phyloP scores from a whole-genome alignment of 345 rosid genomes.

The Draba incana region DNA sequence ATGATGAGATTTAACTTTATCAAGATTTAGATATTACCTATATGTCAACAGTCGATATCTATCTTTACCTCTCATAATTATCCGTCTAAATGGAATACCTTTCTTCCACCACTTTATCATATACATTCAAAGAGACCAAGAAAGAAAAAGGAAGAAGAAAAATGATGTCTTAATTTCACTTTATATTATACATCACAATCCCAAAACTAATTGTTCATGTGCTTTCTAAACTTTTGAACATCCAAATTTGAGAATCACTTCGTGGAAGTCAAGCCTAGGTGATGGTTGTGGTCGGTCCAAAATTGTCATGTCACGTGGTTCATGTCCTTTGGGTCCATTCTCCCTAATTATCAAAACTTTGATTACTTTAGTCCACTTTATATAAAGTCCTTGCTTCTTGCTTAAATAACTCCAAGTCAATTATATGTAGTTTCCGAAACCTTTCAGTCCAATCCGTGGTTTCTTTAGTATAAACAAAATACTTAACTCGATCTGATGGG shows the following conservation, averaged over 20 bases:
- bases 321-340: conserved; percentile 39
- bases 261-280: conserved; percentile 38
- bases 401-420: not conserved
- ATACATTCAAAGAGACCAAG: conserved; percentile 32
- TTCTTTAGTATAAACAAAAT: not conserved
- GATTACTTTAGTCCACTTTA: conserved; percentile 34
- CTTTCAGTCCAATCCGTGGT: not conserved
- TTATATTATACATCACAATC: conserved; percentile 7
- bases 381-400: conserved; percentile 31
- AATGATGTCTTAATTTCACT: conserved; percentile 17
- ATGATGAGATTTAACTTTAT: not conserved
- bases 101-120: conserved; percentile 29
- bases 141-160: not conserved
- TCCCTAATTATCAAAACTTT: conserved; percentile 39
- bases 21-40: conserved; percentile 11
- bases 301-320: conserved; percentile 40
- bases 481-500: not conserved
- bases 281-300: conserved; percentile 41
- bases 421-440: not conserved
- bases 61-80: conserved; percentile 24
- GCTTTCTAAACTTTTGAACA: conserved; percentile 19
- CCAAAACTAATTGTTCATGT: conserved; percentile 22
- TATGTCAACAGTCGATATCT: conserved; percentile 23
- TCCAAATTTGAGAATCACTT: conserved; percentile 24
- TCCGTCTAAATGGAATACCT: conserved; percentile 26